Evolutionary conservation across 2,329 filamentous ascomycete species (phyloP).

Genomic region (Pseudohalonectria lignicola): DNA sequence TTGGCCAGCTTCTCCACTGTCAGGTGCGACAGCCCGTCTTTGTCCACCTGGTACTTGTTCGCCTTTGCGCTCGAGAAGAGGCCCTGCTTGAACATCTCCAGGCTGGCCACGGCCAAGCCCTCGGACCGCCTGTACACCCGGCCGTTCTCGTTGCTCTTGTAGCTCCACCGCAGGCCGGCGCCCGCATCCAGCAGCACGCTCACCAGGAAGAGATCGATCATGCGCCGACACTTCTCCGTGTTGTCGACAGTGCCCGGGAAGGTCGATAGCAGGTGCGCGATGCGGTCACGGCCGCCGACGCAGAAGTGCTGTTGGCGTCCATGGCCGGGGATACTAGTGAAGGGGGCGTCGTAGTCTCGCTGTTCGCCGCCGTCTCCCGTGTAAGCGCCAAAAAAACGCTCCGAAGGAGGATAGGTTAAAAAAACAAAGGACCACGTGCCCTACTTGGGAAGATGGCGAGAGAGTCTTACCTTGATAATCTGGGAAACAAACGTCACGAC

Average conservation of each 20-base stretch:
- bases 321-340: conserved; percentile 66
- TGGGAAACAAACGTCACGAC: conserved; percentile 82
- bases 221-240: conserved; percentile 61
- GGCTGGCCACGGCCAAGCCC: conserved; percentile 64
- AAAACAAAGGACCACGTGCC: too few species aligned
- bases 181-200: conserved; percentile 81
- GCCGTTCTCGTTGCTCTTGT: conserved; percentile 83
- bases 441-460: too few species aligned
- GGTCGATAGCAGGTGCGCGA: conserved; percentile 58
- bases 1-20: conserved; percentile 65
- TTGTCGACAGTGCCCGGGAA: conserved; percentile 61
- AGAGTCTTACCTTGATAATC: conserved; percentile 86
- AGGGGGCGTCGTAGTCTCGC: conserved; percentile 46
- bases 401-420: too few species aligned
- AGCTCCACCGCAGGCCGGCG: conserved; percentile 82
- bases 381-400: too few species aligned
- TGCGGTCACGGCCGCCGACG: conserved; percentile 64
- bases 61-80: conserved; percentile 72
- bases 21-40: conserved; percentile 62
- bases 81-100: conserved; percentile 91
- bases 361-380: too few species aligned
- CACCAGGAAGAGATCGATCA: conserved; percentile 68
- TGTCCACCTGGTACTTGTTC: conserved; percentile 86
- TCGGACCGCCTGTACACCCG: conserved; percentile 77
- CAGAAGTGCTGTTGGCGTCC: conserved; percentile 77